Base-by-base conservation (phyloP, 2,329 filamentous ascomycete genomes). In the Seiridium cupressi region DNA sequence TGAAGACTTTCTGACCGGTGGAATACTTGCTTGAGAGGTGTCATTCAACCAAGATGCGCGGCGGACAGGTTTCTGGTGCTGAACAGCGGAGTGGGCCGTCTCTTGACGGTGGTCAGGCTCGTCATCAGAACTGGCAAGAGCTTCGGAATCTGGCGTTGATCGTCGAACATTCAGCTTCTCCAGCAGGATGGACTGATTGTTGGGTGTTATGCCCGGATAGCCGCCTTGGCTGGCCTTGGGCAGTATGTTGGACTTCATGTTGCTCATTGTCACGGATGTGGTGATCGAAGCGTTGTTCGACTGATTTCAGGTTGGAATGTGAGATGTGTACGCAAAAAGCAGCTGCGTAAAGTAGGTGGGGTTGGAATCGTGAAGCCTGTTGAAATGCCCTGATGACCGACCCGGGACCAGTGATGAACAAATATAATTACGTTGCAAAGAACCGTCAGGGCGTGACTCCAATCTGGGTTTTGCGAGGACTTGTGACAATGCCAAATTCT, bases 71-170 rank as follows among this genome's bases (percentile, higher is more conserved):
- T 88, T 91, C 55, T 77, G 82, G 55, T 78, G 83, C 67, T 79
- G 84, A 59, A 73, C 70, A 61, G 72, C 72, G 68, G 75, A 77
- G 68, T 81, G 81, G 64, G 76, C 76, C 68, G 71, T 74, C 60
- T 83, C 84, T 66, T 85, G 79, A 49, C 81, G 81, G 66, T 84
- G 82, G 65, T 97, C 90, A 60, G 81, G 84, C 74, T 99, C 95
- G 73, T 98, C 95, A 74, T 98, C 95, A 10, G 93, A 97, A 66
- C 94, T 98, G 57, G 90, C 93, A 61, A 98, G 80, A 56, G 92
- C 94, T 73, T 98, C 94, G 3, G 93, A 97, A 72, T 98, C 95
- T 31, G 94, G 94, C 1, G 94, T 97, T 6, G 92, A 93, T 58
- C 91, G 90, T 68, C 93, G 87, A 59, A 88, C 84, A 69, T 91